Percentiles rank a stretch among this genome's conserved stretches.
phyloP scores from a whole-genome alignment of 805 yeast species.

The Saturnispora hagleri region DNA sequence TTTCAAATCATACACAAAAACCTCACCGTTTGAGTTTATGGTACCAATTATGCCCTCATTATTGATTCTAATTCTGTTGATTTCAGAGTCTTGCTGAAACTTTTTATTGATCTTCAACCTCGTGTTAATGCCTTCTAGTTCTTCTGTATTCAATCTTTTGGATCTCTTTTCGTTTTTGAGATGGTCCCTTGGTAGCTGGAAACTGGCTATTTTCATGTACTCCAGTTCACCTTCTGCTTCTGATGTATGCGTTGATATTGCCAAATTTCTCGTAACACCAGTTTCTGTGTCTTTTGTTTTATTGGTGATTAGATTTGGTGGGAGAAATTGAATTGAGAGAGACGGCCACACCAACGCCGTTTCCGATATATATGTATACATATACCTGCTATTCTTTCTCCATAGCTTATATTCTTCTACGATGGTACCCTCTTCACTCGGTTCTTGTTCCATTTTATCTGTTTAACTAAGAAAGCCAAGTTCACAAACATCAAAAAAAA shows the following conservation, averaged over 20 bases:
- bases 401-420: slow-evolving; percentile 68
- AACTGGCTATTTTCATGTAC: slow-evolving; percentile 54
- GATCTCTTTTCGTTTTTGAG: neutral
- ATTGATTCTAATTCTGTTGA: slow-evolving; percentile 63
- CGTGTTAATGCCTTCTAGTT: slow-evolving; percentile 34
- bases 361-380: slow-evolving; percentile 78
- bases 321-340: slow-evolving; percentile 70
- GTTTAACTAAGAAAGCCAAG: neutral
- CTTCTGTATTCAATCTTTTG: slow-evolving; percentile 19
- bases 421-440: slow-evolving; percentile 25
- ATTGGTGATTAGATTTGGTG: slow-evolving; percentile 28
- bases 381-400: slow-evolving; percentile 71
- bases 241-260: slow-evolving; percentile 68
- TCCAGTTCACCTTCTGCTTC: slow-evolving; percentile 48
- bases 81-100: slow-evolving; percentile 51
- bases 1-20: slow-evolving; percentile 39
- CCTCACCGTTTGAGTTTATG: slow-evolving; percentile 57
- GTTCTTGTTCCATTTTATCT: slow-evolving; percentile 2
- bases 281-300: slow-evolving; percentile 21
- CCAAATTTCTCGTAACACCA: slow-evolving; percentile 35
- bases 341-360: slow-evolving; percentile 80
- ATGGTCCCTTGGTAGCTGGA: slow-evolving; percentile 41
- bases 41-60: slow-evolving; percentile 48
- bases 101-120: slow-evolving; percentile 55
- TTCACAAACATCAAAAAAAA: neutral